phyloP scores from a whole-genome alignment of 2,329 filamentous ascomycete species.

The Lachnellula hyalina region DNA sequence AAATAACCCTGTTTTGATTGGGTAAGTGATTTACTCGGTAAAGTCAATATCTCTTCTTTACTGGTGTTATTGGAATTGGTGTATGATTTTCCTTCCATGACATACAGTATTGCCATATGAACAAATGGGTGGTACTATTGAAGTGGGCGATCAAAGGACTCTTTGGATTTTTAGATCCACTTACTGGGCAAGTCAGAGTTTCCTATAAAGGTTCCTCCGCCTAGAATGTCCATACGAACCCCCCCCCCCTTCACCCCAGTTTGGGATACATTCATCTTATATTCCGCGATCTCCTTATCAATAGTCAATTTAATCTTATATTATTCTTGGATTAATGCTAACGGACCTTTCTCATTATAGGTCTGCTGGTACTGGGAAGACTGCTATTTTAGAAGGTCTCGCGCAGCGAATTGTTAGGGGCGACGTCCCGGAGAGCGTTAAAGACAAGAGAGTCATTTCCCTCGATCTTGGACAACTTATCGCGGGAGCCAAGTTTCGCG shows the following conservation, averaged over 20 bases:
- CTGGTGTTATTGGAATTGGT: conserved; percentile 30
- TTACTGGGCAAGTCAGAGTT: too few species aligned
- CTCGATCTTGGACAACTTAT: conserved; percentile 90
- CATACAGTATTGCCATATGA: too few species aligned
- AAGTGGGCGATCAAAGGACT: too few species aligned
- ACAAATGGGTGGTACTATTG: too few species aligned
- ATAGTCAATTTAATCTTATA: too few species aligned
- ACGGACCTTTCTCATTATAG: background rate
- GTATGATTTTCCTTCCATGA: too few species aligned
- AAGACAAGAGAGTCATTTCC: conserved; percentile 84
- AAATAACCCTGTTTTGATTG: conserved; percentile 85
- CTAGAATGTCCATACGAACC: too few species aligned
- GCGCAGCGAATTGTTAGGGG: conserved; percentile 85
- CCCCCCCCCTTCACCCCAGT: too few species aligned
- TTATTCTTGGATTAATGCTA: too few species aligned
- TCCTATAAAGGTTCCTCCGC: too few species aligned
- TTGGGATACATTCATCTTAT: background rate
- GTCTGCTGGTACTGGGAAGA: conserved; percentile 75
- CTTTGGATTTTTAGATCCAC: too few species aligned
- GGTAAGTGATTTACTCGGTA: conserved; percentile 39
- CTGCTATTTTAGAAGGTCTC: conserved; percentile 84
- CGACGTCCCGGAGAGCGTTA: conserved; percentile 92
- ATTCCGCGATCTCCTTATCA: background rate
- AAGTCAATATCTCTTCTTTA: conserved; percentile 29
- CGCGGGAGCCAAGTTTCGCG: conserved; percentile 89